These are phyloP conservation scores for Kurtzmaniella quercitrusa DNA, from an alignment of 1,139 yeast species.

Conservation along the genomic window DNA sequence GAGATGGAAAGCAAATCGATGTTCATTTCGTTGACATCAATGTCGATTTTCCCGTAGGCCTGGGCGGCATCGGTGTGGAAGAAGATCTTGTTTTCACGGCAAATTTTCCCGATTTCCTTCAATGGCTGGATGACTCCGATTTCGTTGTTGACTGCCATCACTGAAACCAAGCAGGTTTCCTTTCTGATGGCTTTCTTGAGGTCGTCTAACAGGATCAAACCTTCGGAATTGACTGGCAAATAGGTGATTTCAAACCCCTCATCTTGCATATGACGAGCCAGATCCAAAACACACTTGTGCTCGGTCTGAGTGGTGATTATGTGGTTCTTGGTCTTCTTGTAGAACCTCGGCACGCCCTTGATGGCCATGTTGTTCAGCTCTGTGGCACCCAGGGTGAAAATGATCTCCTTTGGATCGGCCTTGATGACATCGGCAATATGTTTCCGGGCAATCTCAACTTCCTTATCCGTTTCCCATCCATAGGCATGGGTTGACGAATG, in stretches of 20 bases:
- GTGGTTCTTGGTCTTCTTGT: conserved; percentile 84
- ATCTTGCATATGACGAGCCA: conserved; percentile 90
- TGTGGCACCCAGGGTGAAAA: conserved; percentile 97
- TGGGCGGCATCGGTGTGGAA: conserved; percentile 99
- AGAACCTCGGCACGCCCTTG: conserved; percentile 94
- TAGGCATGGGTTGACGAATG: conserved; percentile 97
- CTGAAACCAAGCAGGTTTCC: conserved; percentile 86
- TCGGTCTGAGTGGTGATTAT: conserved; percentile 95
- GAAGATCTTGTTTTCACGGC: conserved; percentile 82
- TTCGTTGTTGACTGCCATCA: conserved; percentile 97
- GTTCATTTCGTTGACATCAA: conserved; percentile 91
- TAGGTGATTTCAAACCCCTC: conserved; percentile 97
- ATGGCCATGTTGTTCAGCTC: conserved; percentile 93
- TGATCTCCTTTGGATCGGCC: conserved; percentile 95
- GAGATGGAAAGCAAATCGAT: conserved; percentile 91
- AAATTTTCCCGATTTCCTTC: conserved; percentile 86
- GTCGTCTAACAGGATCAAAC: conserved; percentile 72
- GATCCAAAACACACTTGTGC: conserved; percentile 95
- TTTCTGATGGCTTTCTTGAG: conserved; percentile 82
- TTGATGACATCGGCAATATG: conserved; percentile 78
- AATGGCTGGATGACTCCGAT: conserved; percentile 97
- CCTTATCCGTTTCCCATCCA: conserved; percentile 98
- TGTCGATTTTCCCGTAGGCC: conserved; percentile 89
- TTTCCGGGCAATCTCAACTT: conserved; percentile 81
- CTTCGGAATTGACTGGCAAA: conserved; percentile 77